A percentile compares a stretch with the other conserved stretches of the same genome.
These are phyloP conservation scores for Suhomyces sp. DNA, from an alignment of 805 yeast species.

Conservation along the genomic window DNA sequence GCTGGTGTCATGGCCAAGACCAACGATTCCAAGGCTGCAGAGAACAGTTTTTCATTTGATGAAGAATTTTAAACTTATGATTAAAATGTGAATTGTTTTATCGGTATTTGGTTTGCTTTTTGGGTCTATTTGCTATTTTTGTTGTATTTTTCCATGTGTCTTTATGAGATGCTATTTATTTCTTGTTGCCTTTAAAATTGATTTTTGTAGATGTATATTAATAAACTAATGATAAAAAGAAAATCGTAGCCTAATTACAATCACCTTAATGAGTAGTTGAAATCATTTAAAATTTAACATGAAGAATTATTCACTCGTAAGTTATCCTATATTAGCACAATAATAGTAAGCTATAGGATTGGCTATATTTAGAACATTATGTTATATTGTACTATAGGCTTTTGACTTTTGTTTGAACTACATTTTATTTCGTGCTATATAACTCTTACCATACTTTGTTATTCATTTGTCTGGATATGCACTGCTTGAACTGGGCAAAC, in stretches of 20 bases:
- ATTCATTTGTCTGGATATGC: conserved; percentile 40
- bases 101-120: not conserved
- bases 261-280: not conserved
- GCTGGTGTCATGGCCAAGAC: conserved; percentile 96
- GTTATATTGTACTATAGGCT: too few relatives aligned
- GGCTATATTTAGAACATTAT: not conserved
- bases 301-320: too few relatives aligned
- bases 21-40: conserved; percentile 45
- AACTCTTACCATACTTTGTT: conserved; percentile 19
- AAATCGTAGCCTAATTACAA: too few relatives aligned
- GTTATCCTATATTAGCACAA: too few relatives aligned
- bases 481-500: conserved; percentile 47
- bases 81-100: not conserved
- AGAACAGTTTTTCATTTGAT: conserved; percentile 73
- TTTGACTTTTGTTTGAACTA: too few relatives aligned
- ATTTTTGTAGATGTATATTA: conserved; percentile 1
- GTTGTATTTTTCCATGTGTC: not conserved
- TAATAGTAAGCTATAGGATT: too few relatives aligned
- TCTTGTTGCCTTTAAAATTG: conserved; percentile 4
- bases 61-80: conserved; percentile 71
- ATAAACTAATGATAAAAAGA: not conserved
- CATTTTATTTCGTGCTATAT: too few relatives aligned
- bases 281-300: too few relatives aligned
- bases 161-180: conserved; percentile 1
- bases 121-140: not conserved